Evolutionary conservation across 306 rosid genomes (phyloP).

Genomic region (Cucumis melo): DNA sequence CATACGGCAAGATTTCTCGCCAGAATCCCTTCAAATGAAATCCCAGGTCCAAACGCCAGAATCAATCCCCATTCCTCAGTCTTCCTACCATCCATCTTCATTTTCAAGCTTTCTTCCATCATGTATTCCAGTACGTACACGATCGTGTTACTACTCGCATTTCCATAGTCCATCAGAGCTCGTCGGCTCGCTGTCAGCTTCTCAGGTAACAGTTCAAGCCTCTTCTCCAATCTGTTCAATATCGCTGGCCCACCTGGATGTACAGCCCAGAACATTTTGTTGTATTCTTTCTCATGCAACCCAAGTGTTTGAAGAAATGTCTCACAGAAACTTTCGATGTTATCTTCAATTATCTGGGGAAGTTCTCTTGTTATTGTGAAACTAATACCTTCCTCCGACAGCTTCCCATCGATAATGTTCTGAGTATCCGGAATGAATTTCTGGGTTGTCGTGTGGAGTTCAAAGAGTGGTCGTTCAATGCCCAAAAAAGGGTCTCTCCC

Average conservation of each 20-base stretch:
- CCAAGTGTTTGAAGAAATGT: constrained; percentile 34
- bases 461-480: constrained; percentile 57
- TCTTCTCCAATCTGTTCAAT: constrained; percentile 63
- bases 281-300: constrained; percentile 33
- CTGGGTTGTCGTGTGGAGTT: constrained; percentile 71
- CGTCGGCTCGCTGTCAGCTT: constrained; percentile 63
- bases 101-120: constrained; percentile 51
- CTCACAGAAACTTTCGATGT: constrained; percentile 62
- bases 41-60: constrained; percentile 90
- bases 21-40: constrained; percentile 76
- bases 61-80: constrained; percentile 68
- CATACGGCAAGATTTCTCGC: constrained; percentile 51
- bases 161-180: constrained; percentile 79
- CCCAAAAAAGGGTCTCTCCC: constrained; percentile 44
- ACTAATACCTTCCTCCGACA: constrained; percentile 85
- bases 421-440: constrained; percentile 59
- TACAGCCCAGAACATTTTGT: constrained; percentile 74
- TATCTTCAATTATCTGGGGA: constrained; percentile 78
- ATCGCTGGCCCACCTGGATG: constrained; percentile 95
- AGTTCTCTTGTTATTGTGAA: constrained; percentile 70
- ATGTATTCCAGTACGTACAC: constrained; percentile 80
- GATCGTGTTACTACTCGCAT: constrained; percentile 78
- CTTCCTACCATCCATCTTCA: constrained; percentile 25
- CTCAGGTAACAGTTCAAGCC: constrained; percentile 61
- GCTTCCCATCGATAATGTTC: constrained; percentile 68